Evolutionary conservation across 225 moss, liverwort and hornwort genomes (phyloP).

Genomic region (Asterella californica): DNA sequence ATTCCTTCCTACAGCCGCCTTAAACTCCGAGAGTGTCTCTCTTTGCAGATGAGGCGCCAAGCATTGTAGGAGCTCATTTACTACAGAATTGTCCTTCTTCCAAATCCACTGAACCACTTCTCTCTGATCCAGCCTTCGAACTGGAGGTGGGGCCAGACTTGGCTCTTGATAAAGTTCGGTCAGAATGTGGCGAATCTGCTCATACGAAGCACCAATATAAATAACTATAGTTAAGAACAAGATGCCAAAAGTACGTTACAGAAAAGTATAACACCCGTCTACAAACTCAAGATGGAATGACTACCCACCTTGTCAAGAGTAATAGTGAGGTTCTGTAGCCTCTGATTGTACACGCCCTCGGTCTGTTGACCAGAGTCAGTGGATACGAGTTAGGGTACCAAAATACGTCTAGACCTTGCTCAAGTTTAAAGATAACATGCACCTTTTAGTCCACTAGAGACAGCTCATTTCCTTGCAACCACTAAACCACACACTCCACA

Average conservation of each 20-base stretch:
- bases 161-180: conserved; percentile 61
- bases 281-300: neutral
- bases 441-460: neutral
- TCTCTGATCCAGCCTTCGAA: conserved; percentile 70
- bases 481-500: neutral
- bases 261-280: neutral
- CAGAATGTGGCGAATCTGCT: conserved; percentile 81
- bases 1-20: conserved; percentile 65
- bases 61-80: conserved; percentile 80
- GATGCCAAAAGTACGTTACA: neutral
- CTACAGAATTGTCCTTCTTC: conserved; percentile 81
- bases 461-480: neutral
- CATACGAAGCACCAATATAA: neutral
- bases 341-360: conserved; percentile 94
- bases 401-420: neutral
- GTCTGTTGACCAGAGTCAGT: conserved; percentile 41
- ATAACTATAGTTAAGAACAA: neutral
- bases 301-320: conserved; percentile 95
- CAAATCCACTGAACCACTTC: conserved; percentile 90
- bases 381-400: neutral
- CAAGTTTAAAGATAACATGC: neutral
- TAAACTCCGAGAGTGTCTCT: conserved; percentile 62
- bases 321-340: conserved; percentile 94
- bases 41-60: conserved; percentile 67
- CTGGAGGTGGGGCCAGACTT: conserved; percentile 72